A percentile compares a stretch with the other conserved stretches of the same genome.
phyloP scores from a whole-genome alignment of 805 yeast genomes.

The Komagataella kurtzmanii region DNA sequence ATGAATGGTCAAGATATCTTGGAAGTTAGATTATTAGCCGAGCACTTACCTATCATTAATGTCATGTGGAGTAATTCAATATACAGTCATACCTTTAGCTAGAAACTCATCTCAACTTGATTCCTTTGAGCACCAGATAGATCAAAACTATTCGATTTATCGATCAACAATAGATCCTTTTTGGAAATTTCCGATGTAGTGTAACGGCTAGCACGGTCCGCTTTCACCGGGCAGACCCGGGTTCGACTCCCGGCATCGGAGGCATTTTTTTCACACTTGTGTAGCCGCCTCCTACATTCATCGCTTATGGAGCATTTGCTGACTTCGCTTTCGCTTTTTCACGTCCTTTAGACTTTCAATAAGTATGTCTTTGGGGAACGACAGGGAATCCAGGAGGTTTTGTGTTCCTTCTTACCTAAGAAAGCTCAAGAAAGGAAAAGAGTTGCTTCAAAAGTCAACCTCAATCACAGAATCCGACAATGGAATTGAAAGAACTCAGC shows the following conservation, averaged over 20 bases:
- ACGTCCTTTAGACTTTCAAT: neutral
- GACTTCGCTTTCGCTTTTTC: neutral
- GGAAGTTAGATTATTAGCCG: too few species aligned
- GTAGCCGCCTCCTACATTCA: neutral
- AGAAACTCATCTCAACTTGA: too few species aligned
- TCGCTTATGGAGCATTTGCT: neutral
- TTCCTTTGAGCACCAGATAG: too few species aligned
- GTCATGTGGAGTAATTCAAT: too few species aligned
- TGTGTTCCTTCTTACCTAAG: neutral
- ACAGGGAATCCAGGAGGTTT: neutral
- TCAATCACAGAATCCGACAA: neutral
- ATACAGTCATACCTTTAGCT: too few species aligned
- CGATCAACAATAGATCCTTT: neutral
- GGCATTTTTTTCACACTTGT: conserved; percentile 6
- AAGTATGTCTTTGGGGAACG: neutral
- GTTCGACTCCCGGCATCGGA: conserved; percentile 85
- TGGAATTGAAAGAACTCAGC: conserved; percentile 3
- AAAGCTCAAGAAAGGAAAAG: neutral
- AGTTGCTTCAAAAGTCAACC: neutral
- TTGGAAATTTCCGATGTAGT: conserved; percentile 46
- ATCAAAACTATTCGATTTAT: neutral
- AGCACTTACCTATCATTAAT: too few species aligned
- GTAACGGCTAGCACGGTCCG: conserved; percentile 82
- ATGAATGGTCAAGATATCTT: too few species aligned
- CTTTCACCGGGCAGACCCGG: conserved; percentile 81